Evolutionary conservation across 2,329 filamentous ascomycete species (phyloP).

Genomic region (Sporothrix brasiliensis): DNA sequence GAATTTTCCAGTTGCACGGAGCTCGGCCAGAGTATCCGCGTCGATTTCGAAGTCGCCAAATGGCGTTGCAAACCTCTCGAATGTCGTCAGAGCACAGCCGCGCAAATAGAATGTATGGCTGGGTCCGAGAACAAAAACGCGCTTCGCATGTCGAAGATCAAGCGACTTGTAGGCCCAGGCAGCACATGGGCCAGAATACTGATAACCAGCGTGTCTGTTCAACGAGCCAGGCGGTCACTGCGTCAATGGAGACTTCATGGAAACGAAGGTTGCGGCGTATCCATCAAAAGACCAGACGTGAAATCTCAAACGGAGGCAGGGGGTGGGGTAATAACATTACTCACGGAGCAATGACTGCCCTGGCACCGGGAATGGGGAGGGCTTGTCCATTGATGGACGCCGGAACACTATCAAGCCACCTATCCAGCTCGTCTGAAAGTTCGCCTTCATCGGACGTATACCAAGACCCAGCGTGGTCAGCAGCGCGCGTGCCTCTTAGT

Average conservation of each 20-base stretch:
- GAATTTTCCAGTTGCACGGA: constrained; percentile 59
- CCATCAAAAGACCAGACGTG: constrained; percentile 27
- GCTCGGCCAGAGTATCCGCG: constrained; percentile 52
- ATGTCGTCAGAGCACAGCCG: constrained; percentile 75
- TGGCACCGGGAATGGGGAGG: constrained; percentile 72
- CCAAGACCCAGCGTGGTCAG: constrained; percentile 79
- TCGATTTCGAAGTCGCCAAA: constrained; percentile 73
- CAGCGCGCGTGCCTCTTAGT: constrained; percentile 33
- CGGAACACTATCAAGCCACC: constrained; percentile 74
- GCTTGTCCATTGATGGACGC: constrained; percentile 59
- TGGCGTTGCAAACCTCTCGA: constrained; percentile 71
- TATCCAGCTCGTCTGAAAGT: constrained; percentile 72
- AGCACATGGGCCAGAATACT: constrained; percentile 87
- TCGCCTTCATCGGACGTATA: constrained; percentile 65
- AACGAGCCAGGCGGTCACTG: too few relatives aligned
- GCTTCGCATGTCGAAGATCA: constrained; percentile 79
- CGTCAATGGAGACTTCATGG: not conserved
- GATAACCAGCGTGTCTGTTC: constrained; percentile 84
- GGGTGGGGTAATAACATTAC: constrained; percentile 39
- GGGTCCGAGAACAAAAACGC: constrained; percentile 88
- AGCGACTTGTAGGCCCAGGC: constrained; percentile 93
- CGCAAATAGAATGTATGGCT: constrained; percentile 84
- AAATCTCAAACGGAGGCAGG: constrained; percentile 24
- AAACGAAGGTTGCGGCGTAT: not conserved
- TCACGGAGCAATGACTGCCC: constrained; percentile 92